These are phyloP conservation scores for Dalechampia spathulata DNA, from an alignment of 441 rosid genomes.

Conservation along the genomic window DNA sequence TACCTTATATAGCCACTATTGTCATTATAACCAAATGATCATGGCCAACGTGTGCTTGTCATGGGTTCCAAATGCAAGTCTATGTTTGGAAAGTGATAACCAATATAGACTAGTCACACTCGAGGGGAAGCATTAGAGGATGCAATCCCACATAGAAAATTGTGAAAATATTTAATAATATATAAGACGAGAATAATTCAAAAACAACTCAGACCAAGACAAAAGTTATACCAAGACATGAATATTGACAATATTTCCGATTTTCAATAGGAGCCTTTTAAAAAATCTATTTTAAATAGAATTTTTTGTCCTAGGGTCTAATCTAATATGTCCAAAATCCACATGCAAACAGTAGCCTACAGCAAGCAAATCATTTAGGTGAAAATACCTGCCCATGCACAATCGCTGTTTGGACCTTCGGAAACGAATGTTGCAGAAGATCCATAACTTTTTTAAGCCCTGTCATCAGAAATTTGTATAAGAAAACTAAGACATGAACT, in stretches of 20 bases:
- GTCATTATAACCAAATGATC: no score
- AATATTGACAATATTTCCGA: background rate
- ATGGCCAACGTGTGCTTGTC: no score
- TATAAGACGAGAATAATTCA: no score
- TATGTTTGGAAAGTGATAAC: no score
- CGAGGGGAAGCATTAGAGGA: no score
- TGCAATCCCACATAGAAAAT: no score
- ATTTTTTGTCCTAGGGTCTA: background rate
- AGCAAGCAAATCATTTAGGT: background rate
- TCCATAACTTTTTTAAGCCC: constrained; percentile 89
- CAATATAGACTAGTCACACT: no score
- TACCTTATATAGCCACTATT: no score
- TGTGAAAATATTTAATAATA: no score
- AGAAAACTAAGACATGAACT: constrained; percentile 10
- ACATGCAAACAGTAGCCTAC: background rate
- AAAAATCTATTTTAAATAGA: constrained; percentile 1
- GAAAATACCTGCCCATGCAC: constrained; percentile 88
- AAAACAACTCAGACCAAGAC: no score
- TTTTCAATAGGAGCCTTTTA: background rate
- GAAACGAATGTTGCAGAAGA: constrained; percentile 72
- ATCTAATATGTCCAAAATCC: background rate
- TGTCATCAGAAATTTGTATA: constrained; percentile 24
- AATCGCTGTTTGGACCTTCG: constrained; percentile 68
- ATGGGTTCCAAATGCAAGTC: no score
- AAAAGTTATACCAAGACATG: no score